These are phyloP conservation scores for Ustilago curta DNA, from an alignment of 1,284 basidiomycete genomes.

Conservation along the genomic window DNA sequence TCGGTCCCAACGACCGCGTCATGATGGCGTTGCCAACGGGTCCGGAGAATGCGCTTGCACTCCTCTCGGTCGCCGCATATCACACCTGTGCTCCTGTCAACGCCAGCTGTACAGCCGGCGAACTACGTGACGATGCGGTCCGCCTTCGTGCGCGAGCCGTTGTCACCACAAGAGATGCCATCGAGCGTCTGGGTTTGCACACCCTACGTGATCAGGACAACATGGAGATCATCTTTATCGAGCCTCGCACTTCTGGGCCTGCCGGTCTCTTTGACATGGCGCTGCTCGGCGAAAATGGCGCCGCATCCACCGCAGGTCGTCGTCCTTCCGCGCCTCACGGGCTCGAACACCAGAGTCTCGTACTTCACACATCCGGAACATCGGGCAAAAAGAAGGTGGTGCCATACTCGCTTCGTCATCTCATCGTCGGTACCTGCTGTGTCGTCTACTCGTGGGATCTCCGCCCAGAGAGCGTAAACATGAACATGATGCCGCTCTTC, in stretches of 20 bases:
- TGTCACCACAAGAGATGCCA: conserved; percentile 64
- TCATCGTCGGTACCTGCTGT: conserved; percentile 68
- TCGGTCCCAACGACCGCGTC: conserved; percentile 66
- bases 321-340: conserved; percentile 58
- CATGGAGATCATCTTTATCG: conserved; percentile 68
- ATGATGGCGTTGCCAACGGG: conserved; percentile 69
- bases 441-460: conserved; percentile 68
- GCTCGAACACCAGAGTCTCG: conserved; percentile 66
- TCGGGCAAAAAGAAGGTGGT: conserved; percentile 69
- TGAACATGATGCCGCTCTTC: conserved; percentile 70
- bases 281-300: conserved; percentile 46
- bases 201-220: conserved; percentile 59
- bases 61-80: conserved; percentile 65
- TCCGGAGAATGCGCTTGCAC: conserved; percentile 66
- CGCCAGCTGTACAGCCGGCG: conserved; percentile 67
- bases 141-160: conserved; percentile 67
- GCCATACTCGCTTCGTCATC: conserved; percentile 67
- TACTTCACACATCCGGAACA: conserved; percentile 68
- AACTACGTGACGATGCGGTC: conserved; percentile 67
- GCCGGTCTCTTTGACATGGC: conserved; percentile 67
- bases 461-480: conserved; percentile 66
- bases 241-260: conserved; percentile 56
- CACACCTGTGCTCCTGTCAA: conserved; percentile 69
- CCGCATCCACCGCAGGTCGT: conserved; percentile 45
- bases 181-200: conserved; percentile 62